Evolutionary conservation across 2,329 filamentous ascomycete genomes (phyloP).

Genomic region (Chaetomium sp.): DNA sequence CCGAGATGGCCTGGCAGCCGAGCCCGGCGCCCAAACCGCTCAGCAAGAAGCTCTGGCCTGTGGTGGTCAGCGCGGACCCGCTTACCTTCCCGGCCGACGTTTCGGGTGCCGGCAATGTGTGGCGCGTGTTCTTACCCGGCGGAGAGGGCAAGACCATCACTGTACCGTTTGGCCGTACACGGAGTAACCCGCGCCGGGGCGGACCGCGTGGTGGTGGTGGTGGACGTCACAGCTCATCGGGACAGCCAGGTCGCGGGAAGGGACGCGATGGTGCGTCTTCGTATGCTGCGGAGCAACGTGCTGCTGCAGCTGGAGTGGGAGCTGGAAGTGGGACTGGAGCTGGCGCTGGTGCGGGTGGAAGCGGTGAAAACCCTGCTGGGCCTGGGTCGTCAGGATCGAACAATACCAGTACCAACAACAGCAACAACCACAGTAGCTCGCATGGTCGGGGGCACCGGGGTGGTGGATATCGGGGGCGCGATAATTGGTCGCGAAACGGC

Average conservation of each 20-base stretch:
- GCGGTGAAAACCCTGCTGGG: no score
- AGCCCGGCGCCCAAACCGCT: slow-evolving; percentile 50
- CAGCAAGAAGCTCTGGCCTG: slow-evolving; percentile 43
- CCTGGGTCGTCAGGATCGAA: no score
- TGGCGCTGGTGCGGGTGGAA: no score
- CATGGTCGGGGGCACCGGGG: slow-evolving; percentile 33
- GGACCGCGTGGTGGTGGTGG: slow-evolving; percentile 21
- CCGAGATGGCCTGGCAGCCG: slow-evolving; percentile 57
- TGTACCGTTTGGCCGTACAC: slow-evolving; percentile 30
- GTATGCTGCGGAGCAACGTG: slow-evolving; percentile 26
- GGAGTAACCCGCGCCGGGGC: slow-evolving; percentile 29
- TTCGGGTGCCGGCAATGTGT: slow-evolving; percentile 29
- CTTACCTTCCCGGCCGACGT: slow-evolving; percentile 24
- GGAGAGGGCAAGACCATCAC: slow-evolving; percentile 32
- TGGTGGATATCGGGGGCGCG: slow-evolving; percentile 34
- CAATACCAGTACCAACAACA: no score
- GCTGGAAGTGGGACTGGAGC: no score
- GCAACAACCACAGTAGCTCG: slow-evolving; percentile 6
- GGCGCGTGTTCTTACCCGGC: slow-evolving; percentile 38
- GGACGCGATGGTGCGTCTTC: slow-evolving; percentile 24
- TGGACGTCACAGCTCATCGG: slow-evolving; percentile 16
- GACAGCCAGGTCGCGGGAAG: slow-evolving; percentile 18
- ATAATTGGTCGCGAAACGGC: slow-evolving; percentile 35
- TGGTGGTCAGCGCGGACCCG: slow-evolving; percentile 32
- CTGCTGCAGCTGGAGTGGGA: slow-evolving; percentile 11